Base-by-base conservation (phyloP, 2,329 filamentous ascomycete genomes). In the Coleophoma eucalyptorum region DNA sequence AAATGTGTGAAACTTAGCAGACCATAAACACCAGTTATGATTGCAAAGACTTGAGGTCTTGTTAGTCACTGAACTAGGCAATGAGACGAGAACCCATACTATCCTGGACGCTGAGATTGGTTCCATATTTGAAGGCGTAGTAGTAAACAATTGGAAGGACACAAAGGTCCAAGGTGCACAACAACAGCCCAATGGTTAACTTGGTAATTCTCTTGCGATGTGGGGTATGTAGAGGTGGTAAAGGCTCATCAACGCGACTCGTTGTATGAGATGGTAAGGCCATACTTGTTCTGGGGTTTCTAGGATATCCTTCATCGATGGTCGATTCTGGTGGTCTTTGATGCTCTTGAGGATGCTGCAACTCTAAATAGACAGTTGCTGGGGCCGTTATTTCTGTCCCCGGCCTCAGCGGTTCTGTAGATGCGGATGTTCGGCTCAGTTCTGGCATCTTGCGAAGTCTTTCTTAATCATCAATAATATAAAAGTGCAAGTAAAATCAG, bases 1-100 rank as follows among this genome's bases (percentile, higher is more conserved):
- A 58, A 62, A 50, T 62, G 61, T n/a, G 54, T 44, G 43, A 63
- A 63, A 45, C 60, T 61, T 7, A 61, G 49, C 49, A 62, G 34
- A 16, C 59, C 61, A 55, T 59, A 62, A 1, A 62, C 55, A 18
- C 50, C 55, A 12, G 61, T 61, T 20, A 61, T 62, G 4, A 62
- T 52, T 5, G 52, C 61, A 26, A 63, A 63, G 8, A 62, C 57
- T 62, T 32, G 21, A 38, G n/a, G 12, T 19, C 12, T 6, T 5
- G n/a, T 53, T 47, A 47, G 18, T 31, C 19, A 35, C 19, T 16
- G 16, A 18, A 20, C 21, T 4, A 15, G 21, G 15, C n/a, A 19
- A 11, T 32, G 16, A 3, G 31, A 35, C 31, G 35, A 19, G 18
- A 37, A 35, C 15, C 18, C 54, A 34, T 57, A 59, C 59, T 53